Evolutionary conservation across 2,329 filamentous ascomycete genomes (phyloP), one percentile per base, ranked within the genome.

Genomic region (Lasiodiplodia gonubiensis): DNA sequence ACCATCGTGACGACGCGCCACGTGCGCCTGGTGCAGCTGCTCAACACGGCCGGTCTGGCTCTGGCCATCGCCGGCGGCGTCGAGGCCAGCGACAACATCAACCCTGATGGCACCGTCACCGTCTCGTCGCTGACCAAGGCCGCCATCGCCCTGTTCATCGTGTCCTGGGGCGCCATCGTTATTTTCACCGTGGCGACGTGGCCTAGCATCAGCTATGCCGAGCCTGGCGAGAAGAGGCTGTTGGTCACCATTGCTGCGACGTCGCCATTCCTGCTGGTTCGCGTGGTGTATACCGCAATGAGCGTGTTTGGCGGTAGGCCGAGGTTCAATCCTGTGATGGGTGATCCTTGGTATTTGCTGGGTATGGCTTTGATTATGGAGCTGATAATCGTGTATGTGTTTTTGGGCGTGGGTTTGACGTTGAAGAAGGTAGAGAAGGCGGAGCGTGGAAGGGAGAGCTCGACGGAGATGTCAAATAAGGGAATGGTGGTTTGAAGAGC

Each of bases 341-440:
- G 64, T 1, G 33, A 21, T 12, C 48, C 60, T 14, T 33, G 48
- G 10, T 35, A 53, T 18, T 18, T 67, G 53, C 14, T 61, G 10
- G 64, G 64, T 0, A 61, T 67, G 64, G 64, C 53, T 3, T n/a
- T 67, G 8, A 10, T 61, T 8, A 67, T 61, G 64, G 64, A 67
- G 42, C 10, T 67, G 14, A 46, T 59, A 7, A 59, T 67, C 8
- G 64, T 67, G 21, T 53, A 46, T 12, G 21, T 37, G 16, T 67
- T 60, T 42, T 18, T 42, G 54, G 54, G 21, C 0, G 54, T 61
- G 54, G 54, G 64, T 4, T 23, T 59, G 54, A 67, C 64, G 30
- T n/a, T 67, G 42, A 67, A 67, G 54, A 67, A 60, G 46, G 25
- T 67, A 2, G 2, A 5, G 30, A 49, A 49, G 39, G 42, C 8